Base-by-base conservation (phyloP, 306 rosid species). In the Lithocarpus polystachyus region DNA sequence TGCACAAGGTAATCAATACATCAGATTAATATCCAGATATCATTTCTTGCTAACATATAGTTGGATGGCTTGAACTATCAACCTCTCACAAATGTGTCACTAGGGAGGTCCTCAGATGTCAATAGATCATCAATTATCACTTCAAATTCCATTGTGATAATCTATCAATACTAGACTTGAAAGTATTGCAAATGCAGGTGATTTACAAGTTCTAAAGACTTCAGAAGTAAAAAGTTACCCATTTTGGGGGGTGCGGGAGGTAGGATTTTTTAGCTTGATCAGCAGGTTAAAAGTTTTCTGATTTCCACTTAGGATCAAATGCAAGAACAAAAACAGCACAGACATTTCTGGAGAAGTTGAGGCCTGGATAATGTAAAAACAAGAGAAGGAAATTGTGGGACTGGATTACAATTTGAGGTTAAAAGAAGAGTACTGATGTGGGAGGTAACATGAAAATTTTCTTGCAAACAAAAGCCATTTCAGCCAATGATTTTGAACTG, bases 131-230 rank as follows among this genome's bases (percentile, higher is more conserved):
- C 3, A 37, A 37, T 37, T 7, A 37, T 37, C 45, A 12, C 53
- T 48, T 48, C 3, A 48, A 48, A 48, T 48, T 77, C 99, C 99
- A 70, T 76, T 93, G 45, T 77, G 99, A 95, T 8, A 37, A 37
- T 7, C 45, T 87, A 83, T 93, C 79, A 88, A 98, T 74, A 92
- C 86, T 69, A 98, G 93, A 62, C 88, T 95, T 55, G 85, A 83
- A 51, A 37, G 45, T 93, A 98, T 22, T 95, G 91, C 71, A 90
- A 90, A 81, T 97, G 96, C 45, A 56, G 75, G 84, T 54, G 98
- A 91, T 35, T 93, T 76, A 86, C 87, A 80, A 97, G 99, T 56
- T 88, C 97, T 24, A 93, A 90, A 78, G 97, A 89, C 79, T 90
- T 79, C 87, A 82, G 61, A 90, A 87, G 98, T 93, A 79, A 86